phyloP scores from a whole-genome alignment of 257 asterid species.

The Przewalskia tangutica region DNA sequence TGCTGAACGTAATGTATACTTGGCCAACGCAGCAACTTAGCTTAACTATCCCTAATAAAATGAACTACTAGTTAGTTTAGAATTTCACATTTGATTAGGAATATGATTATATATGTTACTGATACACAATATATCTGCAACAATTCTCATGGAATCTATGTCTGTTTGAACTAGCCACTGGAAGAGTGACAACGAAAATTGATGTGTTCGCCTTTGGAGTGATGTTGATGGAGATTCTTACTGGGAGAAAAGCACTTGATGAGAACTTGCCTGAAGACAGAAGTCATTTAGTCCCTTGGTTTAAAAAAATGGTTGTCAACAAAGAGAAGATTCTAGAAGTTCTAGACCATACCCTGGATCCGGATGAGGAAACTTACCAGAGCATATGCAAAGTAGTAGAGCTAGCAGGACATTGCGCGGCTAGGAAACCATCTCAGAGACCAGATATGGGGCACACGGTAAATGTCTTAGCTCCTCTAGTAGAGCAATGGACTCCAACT shows the following conservation, averaged over 20 bases:
- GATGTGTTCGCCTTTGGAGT: conserved; percentile 89
- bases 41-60: not conserved
- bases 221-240: conserved; percentile 72
- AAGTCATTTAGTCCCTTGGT: conserved; percentile 64
- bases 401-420: conserved; percentile 76
- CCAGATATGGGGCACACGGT: conserved; percentile 84
- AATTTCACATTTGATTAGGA: not conserved
- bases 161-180: conserved; percentile 49
- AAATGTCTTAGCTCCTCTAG: conserved; percentile 48
- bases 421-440: conserved; percentile 52
- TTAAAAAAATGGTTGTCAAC: conserved; percentile 38
- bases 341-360: conserved; percentile 36
- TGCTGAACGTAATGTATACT: too few relatives aligned
- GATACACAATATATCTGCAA: not conserved
- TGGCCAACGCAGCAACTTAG: too few relatives aligned
- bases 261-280: conserved; percentile 53
- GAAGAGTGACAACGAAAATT: conserved; percentile 73
- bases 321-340: conserved; percentile 25
- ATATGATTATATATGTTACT: not conserved
- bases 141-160: not conserved
- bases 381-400: conserved; percentile 52
- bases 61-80: not conserved
- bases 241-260: conserved; percentile 65
- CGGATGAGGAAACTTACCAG: conserved; percentile 40
- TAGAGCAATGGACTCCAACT: conserved; percentile 69